These are phyloP conservation scores for Pachyrhizus erosus DNA, from an alignment of 306 rosid species.

Conservation along the genomic window DNA sequence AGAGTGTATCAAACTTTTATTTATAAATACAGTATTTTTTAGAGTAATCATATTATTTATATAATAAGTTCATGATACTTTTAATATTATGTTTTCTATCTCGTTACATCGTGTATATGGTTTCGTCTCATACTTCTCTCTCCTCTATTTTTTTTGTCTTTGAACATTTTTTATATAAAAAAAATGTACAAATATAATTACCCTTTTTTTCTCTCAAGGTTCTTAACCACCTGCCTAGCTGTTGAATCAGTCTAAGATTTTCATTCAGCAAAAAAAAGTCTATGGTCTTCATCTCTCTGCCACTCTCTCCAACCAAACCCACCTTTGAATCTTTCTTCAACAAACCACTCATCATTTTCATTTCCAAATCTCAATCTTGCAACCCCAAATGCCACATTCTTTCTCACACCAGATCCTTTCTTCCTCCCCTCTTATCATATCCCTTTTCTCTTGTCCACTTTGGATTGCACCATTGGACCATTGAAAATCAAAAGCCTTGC, in stretches of 20 bases:
- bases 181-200: neutral
- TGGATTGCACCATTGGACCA: constrained; percentile 40
- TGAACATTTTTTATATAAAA: neutral
- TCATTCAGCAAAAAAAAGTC: no score
- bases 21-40: no score
- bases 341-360: constrained; percentile 12
- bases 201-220: neutral
- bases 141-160: neutral
- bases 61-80: neutral
- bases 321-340: constrained; percentile 38
- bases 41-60: no score
- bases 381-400: constrained; percentile 4
- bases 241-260: constrained; percentile 23
- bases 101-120: neutral
- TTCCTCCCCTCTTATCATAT: neutral
- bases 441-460: constrained; percentile 23
- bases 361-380: constrained; percentile 41
- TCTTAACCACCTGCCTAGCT: constrained; percentile 9
- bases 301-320: constrained; percentile 32
- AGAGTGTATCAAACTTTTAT: no score
- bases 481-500: constrained; percentile 12
- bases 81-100: neutral
- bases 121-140: neutral
- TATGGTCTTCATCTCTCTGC: neutral
- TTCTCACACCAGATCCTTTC: neutral